Conservation (phyloP, 2,329 filamentous ascomycete genomes). For the Tolypocladium tropicale region DNA sequence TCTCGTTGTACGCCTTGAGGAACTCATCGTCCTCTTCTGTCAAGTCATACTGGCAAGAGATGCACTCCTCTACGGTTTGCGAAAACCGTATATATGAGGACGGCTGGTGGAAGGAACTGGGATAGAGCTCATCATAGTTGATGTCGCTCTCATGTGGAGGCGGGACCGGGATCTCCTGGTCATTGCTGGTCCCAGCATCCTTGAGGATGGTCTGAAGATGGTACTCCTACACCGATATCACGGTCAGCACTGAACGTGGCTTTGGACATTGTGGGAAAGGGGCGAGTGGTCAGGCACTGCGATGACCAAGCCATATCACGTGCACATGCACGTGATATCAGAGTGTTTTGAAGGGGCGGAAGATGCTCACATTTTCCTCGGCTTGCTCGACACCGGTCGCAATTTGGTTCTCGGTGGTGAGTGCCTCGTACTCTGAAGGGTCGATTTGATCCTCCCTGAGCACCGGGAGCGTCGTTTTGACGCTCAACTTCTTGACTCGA, state of each 20-base stretch:
- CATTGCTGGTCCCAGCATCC: conserved; percentile 42
- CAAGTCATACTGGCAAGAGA: conserved; percentile 89
- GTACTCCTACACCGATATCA: conserved; percentile 58
- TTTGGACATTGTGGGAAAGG: too few relatives aligned
- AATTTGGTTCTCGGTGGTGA: conserved; percentile 74
- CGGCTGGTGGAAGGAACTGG: conserved; percentile 68
- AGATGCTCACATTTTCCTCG: conserved; percentile 83
- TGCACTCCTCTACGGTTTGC: conserved; percentile 93
- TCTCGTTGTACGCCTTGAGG: conserved; percentile 74
- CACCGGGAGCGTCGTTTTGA: conserved; percentile 79
- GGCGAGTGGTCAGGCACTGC: too few relatives aligned
- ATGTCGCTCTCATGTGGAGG: conserved; percentile 54
- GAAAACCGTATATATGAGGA: conserved; percentile 95
- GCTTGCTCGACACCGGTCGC: conserved; percentile 95
- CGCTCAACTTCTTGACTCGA: conserved; percentile 82
- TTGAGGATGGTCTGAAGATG: conserved; percentile 78
- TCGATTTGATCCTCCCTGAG: conserved; percentile 88
- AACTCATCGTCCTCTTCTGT: conserved; percentile 81
- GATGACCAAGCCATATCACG: conserved; percentile 28
- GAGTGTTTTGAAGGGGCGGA: conserved; percentile 15
- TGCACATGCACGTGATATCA: conserved; percentile 39
- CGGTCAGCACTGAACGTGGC: conserved; percentile 14
- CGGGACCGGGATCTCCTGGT: conserved; percentile 56
- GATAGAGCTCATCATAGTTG: conserved; percentile 85
- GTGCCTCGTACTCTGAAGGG: conserved; percentile 72